Conservation (phyloP, 768 basidiomycete species). For the Suillus plorans region DNA sequence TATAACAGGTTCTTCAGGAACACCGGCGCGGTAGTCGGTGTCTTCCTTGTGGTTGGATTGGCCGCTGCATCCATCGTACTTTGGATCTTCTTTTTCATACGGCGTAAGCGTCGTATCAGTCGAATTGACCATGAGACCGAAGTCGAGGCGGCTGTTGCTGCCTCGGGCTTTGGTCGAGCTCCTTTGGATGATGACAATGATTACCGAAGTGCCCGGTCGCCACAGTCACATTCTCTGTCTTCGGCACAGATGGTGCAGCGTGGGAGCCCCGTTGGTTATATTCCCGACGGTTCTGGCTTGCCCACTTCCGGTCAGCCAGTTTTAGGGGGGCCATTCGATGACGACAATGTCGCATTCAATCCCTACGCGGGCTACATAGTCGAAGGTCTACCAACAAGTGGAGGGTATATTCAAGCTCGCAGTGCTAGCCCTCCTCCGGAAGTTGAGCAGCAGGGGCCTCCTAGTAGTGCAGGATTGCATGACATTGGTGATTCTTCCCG, state of each 20-base stretch:
- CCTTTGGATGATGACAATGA: constrained; percentile 71
- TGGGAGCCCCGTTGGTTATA: constrained; percentile 22
- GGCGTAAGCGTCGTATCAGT: constrained; percentile 59
- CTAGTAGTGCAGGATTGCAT: constrained; percentile 15
- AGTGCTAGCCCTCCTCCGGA: constrained; percentile 48
- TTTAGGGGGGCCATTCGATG: constrained; percentile 28
- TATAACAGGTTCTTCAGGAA: constrained; percentile 75
- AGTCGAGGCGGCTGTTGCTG: constrained; percentile 70
- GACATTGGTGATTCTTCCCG: constrained; percentile 29
- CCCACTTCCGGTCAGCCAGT: constrained; percentile 33
- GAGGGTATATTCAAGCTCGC: constrained; percentile 47
- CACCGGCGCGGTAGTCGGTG: constrained; percentile 88
- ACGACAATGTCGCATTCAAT: constrained; percentile 36
- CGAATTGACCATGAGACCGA: constrained; percentile 68
- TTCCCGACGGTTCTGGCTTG: constrained; percentile 15
- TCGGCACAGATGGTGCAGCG: constrained; percentile 41
- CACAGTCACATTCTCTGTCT: constrained; percentile 20
- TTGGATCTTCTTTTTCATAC: constrained; percentile 70
- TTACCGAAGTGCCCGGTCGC: constrained; percentile 25
- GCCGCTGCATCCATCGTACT: constrained; percentile 67
- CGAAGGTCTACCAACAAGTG: constrained; percentile 18
- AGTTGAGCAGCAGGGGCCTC: constrained; percentile 13
- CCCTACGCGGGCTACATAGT: constrained; percentile 50
- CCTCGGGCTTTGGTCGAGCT: constrained; percentile 65
- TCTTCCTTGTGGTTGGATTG: constrained; percentile 88